phyloP scores from a whole-genome alignment of 108 stramenopile species.

The Mediolabrus comicus region DNA sequence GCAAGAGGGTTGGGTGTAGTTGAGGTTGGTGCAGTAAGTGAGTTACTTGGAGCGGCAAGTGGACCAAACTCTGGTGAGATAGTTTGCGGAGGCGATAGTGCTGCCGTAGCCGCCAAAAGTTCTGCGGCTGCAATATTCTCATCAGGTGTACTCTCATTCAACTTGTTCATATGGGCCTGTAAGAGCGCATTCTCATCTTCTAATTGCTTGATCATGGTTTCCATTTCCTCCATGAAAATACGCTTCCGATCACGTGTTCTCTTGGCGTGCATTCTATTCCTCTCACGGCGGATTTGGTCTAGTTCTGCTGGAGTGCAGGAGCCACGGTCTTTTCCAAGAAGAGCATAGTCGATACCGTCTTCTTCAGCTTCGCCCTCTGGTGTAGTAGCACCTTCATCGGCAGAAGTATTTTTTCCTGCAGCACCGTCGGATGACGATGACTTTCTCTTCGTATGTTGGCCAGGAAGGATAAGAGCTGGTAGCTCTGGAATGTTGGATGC shows the following conservation, averaged over 20 bases:
- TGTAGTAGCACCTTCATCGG: not conserved
- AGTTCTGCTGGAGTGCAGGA: constrained; percentile 81
- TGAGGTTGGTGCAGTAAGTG: not conserved
- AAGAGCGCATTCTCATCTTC: constrained; percentile 73
- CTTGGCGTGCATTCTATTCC: constrained; percentile 93
- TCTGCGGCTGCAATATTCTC: constrained; percentile 1
- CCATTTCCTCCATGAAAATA: constrained; percentile 85
- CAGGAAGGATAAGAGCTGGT: constrained; percentile 76
- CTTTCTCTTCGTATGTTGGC: constrained; percentile 68
- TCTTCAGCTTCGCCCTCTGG: constrained; percentile 41
- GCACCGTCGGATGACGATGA: constrained; percentile 1
- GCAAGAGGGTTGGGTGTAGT: not conserved
- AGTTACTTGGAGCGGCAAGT: not conserved
- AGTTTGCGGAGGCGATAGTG: constrained; percentile 1
- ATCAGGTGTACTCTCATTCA: constrained; percentile 33
- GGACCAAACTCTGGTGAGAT: constrained; percentile 17
- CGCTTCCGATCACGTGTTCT: constrained; percentile 84
- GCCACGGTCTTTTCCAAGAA: constrained; percentile 78
- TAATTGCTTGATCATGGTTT: constrained; percentile 69
- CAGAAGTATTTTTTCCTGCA: not conserved
- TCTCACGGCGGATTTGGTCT: constrained; percentile 81
- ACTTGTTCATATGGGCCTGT: constrained; percentile 46
- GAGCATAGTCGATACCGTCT: constrained; percentile 85
- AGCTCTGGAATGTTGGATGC: constrained; percentile 72
- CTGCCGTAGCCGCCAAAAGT: constrained; percentile 1